phyloP scores from a whole-genome alignment of 192 early-diverging fungal species.

The Umbelopsis ramanniana region DNA sequence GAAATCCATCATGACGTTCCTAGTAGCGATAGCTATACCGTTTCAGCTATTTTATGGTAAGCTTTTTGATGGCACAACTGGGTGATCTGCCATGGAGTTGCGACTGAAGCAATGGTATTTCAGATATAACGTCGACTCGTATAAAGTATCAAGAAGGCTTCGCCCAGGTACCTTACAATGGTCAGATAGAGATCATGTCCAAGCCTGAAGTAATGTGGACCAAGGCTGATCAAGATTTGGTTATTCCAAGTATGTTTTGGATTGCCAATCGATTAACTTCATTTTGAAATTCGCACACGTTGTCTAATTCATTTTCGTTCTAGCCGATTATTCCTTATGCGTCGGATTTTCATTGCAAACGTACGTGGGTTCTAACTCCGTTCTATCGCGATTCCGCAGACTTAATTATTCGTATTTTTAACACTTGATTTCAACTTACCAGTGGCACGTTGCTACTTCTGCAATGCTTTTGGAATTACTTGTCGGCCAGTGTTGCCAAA shows the following conservation, averaged over 20 bases:
- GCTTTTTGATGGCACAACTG: background rate
- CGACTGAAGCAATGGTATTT: background rate
- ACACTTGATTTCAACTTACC: background rate
- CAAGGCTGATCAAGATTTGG: conserved; percentile 25
- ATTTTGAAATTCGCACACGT: background rate
- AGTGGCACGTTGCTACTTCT: conserved; percentile 45
- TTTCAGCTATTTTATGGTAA: conserved; percentile 35
- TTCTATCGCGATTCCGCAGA: background rate
- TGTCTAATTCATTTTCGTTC: background rate
- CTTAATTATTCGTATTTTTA: background rate
- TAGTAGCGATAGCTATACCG: conserved; percentile 26
- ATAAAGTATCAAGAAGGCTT: conserved; percentile 48
- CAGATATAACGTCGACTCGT: conserved; percentile 32
- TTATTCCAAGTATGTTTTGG: conserved; percentile 28
- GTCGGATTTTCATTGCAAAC: conserved; percentile 46
- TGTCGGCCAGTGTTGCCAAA: conserved; percentile 45
- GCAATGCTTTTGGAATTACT: conserved; percentile 52
- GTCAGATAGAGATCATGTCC: conserved; percentile 27
- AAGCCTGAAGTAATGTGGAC: conserved; percentile 36
- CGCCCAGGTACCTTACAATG: conserved; percentile 14
- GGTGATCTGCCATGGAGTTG: background rate
- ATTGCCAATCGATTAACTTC: background rate
- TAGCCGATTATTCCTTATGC: conserved; percentile 44
- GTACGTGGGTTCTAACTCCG: conserved; percentile 24
- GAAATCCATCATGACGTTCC: conserved; percentile 20